Evolutionary conservation across 1,139 yeast species (phyloP), one percentile per base, ranked within the genome.

Genomic region (Yamadazyma atmosphaerica): DNA sequence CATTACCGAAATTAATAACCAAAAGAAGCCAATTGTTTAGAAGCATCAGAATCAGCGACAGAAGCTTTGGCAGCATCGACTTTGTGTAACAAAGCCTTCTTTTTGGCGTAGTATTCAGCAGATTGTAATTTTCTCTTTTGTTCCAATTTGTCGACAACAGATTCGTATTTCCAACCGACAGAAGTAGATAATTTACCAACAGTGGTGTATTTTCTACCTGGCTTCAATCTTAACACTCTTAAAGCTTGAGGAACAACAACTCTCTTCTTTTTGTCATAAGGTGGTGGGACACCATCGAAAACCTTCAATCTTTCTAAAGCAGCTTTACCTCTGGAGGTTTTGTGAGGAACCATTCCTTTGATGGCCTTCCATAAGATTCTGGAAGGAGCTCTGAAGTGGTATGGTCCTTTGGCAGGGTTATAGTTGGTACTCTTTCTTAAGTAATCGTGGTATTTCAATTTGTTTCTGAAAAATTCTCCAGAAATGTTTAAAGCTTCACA

Each of bases 351-450:
- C 98, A 94, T 94, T 79, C 99, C 99, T 74, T 96, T 87, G 74
- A 92, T 77, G 67, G 98, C 97, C 86, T 92, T 92, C 94, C 89
- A 90, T 78, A 92, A 88, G 77, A 92, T 89, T 81, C 98, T 89
- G 53, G 98, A 89, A 74, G 98, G 99, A 53, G 99, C 99, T 80
- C 98, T 92, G 96, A 92, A 92, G 75, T 92, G 99, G 98, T 92
- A 94, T 70, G 98, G 98, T 80, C 98, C 99, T 74, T 89, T 87
- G 65, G 82, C 84, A 81, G 89, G 89, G 95, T 92, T 92, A 92
- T 75, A 92, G 80, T 96, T 87, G 71, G 98, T 88, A 63, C 95
- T 86, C 84, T 92, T 92, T 85, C 98, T 90, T 76, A 92, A 86
- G 90, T 90, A 92, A 74, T 95, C 98, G 77, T 90, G 97, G 92